Percentiles rank a stretch among this genome's conserved stretches.
phyloP scores from a whole-genome alignment of 2,329 filamentous ascomycete genomes.

The Colletotrichum musicola region DNA sequence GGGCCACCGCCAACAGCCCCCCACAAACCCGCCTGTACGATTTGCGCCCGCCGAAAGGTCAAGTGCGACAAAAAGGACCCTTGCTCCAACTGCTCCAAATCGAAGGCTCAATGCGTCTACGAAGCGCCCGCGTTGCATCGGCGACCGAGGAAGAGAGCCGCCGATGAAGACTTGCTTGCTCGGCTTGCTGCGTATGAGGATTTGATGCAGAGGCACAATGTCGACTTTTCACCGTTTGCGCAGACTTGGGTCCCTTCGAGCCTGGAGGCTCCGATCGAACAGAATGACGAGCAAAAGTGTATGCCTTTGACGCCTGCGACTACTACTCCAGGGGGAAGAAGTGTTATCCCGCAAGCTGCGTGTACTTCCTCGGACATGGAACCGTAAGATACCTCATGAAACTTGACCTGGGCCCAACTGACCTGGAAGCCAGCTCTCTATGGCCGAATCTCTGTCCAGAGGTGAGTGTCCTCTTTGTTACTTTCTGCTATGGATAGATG shows the following conservation, averaged over 20 bases:
- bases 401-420: neutral
- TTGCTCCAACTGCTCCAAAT: conserved; percentile 59
- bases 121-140: conserved; percentile 39
- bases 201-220: conserved; percentile 44
- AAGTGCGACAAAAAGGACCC: conserved; percentile 56
- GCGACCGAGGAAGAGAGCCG: conserved; percentile 45
- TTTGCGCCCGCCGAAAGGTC: conserved; percentile 55
- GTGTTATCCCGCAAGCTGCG: neutral
- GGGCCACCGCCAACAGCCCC: neutral
- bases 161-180: conserved; percentile 44
- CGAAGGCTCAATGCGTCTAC: conserved; percentile 45
- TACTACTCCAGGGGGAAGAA: neutral
- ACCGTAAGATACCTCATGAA: neutral
- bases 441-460: conserved; percentile 24
- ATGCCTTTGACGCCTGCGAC: neutral
- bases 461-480: neutral
- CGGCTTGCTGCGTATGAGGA: conserved; percentile 45
- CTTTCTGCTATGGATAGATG: accelerated
- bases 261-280: conserved; percentile 8
- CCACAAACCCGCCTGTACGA: conserved; percentile 46
- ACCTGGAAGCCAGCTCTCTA: neutral
- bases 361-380: neutral
- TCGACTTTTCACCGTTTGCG: conserved; percentile 41
- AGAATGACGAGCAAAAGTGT: neutral
- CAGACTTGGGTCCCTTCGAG: conserved; percentile 45